phyloP scores from a whole-genome alignment of 805 yeast genomes.

The Candida rishiriensis region DNA sequence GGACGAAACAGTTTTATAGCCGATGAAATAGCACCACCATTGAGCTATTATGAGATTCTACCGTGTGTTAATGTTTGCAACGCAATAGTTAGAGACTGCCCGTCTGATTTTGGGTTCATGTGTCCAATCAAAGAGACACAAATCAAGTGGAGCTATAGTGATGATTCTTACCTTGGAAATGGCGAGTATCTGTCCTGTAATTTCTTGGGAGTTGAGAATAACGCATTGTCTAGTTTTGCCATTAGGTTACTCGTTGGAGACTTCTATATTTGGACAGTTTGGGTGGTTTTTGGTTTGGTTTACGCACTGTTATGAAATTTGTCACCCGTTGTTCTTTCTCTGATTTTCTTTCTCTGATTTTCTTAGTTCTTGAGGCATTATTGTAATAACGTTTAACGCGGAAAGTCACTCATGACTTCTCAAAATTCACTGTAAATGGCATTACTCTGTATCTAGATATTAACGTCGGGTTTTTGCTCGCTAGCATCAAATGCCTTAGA shows the following conservation, averaged over 20 bases:
- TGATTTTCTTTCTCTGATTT: background rate
- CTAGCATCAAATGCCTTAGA: background rate
- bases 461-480: background rate
- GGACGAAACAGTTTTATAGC: constrained; percentile 63
- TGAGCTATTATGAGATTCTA: constrained; percentile 67
- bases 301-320: background rate
- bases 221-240: constrained; percentile 5
- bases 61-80: constrained; percentile 86
- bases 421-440: background rate
- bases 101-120: constrained; percentile 63
- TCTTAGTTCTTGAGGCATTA: background rate
- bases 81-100: constrained; percentile 78
- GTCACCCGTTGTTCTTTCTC: too few species aligned
- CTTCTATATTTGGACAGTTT: constrained; percentile 5
- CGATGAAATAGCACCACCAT: constrained; percentile 46
- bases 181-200: constrained; percentile 37
- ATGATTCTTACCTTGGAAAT: constrained; percentile 32
- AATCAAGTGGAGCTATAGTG: constrained; percentile 36
- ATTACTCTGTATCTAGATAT: background rate
- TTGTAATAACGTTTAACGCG: too few species aligned
- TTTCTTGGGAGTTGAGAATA: constrained; percentile 26
- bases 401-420: too few species aligned
- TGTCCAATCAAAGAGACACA: constrained; percentile 55
- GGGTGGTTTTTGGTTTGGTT: constrained; percentile 1
- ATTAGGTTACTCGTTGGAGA: background rate